A percentile compares a stretch with the other conserved stretches of the same genome.
Conservation (phyloP, 495 filamentous ascomycete genomes). For the Trichoderma gamsii region DNA sequence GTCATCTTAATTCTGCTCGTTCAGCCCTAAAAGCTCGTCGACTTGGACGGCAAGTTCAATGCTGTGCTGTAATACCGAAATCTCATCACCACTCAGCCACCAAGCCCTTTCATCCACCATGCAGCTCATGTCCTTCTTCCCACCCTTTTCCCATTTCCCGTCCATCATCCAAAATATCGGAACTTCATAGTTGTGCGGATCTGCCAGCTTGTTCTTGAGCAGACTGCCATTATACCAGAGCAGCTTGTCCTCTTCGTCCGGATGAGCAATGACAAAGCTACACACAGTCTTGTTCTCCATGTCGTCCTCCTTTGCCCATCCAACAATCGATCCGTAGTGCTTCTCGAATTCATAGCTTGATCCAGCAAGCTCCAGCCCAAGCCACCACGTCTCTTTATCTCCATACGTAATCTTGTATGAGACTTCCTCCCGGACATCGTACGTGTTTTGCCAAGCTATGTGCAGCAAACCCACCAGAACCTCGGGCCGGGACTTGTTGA, state of each 20-base stretch:
- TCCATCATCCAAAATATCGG: constrained; percentile 19
- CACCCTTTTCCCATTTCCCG: constrained; percentile 18
- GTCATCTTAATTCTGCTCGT: not conserved
- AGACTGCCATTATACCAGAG: constrained; percentile 29
- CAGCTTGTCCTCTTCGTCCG: constrained; percentile 23
- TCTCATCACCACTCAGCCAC: constrained; percentile 8
- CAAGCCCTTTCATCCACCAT: constrained; percentile 7
- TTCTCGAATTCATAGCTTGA: constrained; percentile 25
- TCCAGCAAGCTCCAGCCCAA: constrained; percentile 28
- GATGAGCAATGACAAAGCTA: constrained; percentile 27
- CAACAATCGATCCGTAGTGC: constrained; percentile 28
- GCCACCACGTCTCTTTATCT: constrained; percentile 33
- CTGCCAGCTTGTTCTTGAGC: constrained; percentile 23
- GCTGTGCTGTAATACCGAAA: not conserved
- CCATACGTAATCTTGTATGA: constrained; percentile 29
- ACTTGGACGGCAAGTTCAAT: constrained; percentile 15
- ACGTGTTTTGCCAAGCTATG: constrained; percentile 27
- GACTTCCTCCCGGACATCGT: constrained; percentile 21
- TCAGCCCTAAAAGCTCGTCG: not conserved
- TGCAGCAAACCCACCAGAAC: constrained; percentile 28
- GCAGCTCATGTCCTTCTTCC: constrained; percentile 17
- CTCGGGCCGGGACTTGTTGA: constrained; percentile 26
- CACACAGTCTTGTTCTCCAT: constrained; percentile 16
- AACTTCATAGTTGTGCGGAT: constrained; percentile 15
- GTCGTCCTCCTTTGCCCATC: constrained; percentile 15